Evolutionary conservation across 768 basidiomycete genomes (phyloP), one percentile per base, ranked within the genome.

Genomic region (Pleurotus tuoliensis): DNA sequence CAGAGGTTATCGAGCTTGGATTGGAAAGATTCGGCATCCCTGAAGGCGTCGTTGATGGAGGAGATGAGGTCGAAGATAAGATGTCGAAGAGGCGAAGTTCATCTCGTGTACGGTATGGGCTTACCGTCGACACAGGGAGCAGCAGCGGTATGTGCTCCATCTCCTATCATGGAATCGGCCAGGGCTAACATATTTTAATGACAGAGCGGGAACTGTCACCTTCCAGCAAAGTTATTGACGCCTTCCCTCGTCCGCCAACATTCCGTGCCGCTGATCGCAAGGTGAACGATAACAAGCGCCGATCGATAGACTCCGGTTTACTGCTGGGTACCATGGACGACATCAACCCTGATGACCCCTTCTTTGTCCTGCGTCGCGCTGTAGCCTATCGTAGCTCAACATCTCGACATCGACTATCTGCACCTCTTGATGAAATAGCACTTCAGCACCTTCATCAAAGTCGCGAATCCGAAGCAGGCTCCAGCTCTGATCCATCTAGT

Each of bases 41-140:
- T 37, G 96, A 97, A 39, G 97, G 95, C n/a, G 94, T 99, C 1
- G 96, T 98, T 2, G 95, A 98, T 68, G 97, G 97, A 2, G 97
- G 97, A 1, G 97, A 99, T 68, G 96, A 98, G 65, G 83, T 99
- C 1, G 97, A 99, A 70, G 96, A 98, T 67, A 94, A 96, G 67
- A 76, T 86, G 34, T 78, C 82, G 5, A 93, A 94, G 72, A 77
- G 94, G 57, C 79, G 87, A 60, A 96, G 92, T 66, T 76, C 82
- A 5, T 70, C 82, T 7, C 80, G 91, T 56, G 90, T 98, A 37
- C 79, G 93, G 55, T 98, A 98, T 68, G 82, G 82, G n/a, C 73
- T 99, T 55, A 76, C 80, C 9, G 81, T 87, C 20, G 74, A 81
- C 61, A 58, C 67, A 41, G 85, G 85, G 25, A 73, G 72, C 8